Evolutionary conservation across 768 basidiomycete genomes (phyloP).

Genomic region (Piloderma croceum): DNA sequence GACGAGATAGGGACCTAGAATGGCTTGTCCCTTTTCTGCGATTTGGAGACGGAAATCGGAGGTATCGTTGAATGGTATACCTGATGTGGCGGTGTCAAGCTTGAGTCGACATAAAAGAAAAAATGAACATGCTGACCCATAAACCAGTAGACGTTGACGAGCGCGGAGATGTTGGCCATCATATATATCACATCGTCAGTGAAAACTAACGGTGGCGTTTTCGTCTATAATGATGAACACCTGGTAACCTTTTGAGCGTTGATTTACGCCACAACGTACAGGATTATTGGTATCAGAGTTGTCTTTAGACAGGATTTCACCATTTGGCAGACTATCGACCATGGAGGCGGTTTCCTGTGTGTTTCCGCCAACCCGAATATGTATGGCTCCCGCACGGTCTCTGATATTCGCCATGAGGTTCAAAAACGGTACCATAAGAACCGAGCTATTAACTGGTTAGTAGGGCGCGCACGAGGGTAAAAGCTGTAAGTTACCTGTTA

Average conservation of each 20-base stretch:
- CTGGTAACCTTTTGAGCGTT: no score
- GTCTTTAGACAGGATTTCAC: conserved; percentile 47
- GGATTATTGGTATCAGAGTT: conserved; percentile 30
- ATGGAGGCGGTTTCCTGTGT: conserved; percentile 68
- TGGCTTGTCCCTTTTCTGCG: conserved; percentile 51
- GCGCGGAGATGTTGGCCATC: conserved; percentile 50
- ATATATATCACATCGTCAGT: conserved; percentile 63
- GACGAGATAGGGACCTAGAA: conserved; percentile 63
- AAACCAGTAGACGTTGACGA: conserved; percentile 65
- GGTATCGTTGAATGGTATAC: conserved; percentile 63
- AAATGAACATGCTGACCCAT: no score
- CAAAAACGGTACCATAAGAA: conserved; percentile 60
- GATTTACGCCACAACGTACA: no score
- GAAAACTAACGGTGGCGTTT: conserved; percentile 62
- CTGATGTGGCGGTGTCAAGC: no score
- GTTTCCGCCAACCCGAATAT: conserved; percentile 75
- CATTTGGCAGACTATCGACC: conserved; percentile 44
- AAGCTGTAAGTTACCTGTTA: conserved; percentile 42
- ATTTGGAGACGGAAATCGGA: conserved; percentile 46
- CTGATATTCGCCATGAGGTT: conserved; percentile 71
- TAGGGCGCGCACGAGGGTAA: conserved; percentile 13
- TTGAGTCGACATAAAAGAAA: no score
- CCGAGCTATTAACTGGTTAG: conserved; percentile 30
- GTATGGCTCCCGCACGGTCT: conserved; percentile 54
- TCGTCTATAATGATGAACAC: no score